Evolutionary conservation across 805 yeast genomes (phyloP).

Genomic region (Wickerhamomyces hampshirensis): DNA sequence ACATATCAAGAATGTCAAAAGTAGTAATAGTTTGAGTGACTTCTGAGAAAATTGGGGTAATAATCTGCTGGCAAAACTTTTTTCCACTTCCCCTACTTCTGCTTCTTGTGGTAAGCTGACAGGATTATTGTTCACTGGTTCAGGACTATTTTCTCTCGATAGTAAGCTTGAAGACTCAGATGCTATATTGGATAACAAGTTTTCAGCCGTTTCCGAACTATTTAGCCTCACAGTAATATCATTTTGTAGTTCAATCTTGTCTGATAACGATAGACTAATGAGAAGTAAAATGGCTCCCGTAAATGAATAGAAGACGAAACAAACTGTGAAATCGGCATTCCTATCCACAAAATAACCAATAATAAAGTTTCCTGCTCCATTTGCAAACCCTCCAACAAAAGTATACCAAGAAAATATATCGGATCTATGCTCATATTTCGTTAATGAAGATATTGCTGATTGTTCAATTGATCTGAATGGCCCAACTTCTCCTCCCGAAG

Average conservation of each 20-base stretch:
- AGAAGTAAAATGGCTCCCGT: conserved; percentile 4
- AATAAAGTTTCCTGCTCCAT: conserved; percentile 41
- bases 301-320: conserved; percentile 12
- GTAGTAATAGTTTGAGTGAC: conserved; percentile 25
- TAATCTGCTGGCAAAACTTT: conserved; percentile 5
- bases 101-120: background rate
- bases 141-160: background rate
- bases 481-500: conserved; percentile 56
- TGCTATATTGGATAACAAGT: background rate
- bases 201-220: background rate
- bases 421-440: conserved; percentile 36
- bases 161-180: background rate
- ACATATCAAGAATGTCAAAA: conserved; percentile 34
- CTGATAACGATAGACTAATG: conserved; percentile 5
- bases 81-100: conserved; percentile 1
- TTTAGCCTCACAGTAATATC: conserved; percentile 6
- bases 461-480: conserved; percentile 57
- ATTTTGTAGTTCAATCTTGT: conserved; percentile 12
- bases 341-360: conserved; percentile 31
- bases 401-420: conserved; percentile 58
- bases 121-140: conserved; percentile 1
- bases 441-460: conserved; percentile 43
- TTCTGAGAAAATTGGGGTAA: conserved; percentile 16
- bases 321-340: conserved; percentile 6
- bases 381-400: conserved; percentile 42